Evolutionary conservation across 768 basidiomycete species (phyloP), one percentile per base, ranked within the genome.

Genomic region (Chalciporus sphaerocephalus): DNA sequence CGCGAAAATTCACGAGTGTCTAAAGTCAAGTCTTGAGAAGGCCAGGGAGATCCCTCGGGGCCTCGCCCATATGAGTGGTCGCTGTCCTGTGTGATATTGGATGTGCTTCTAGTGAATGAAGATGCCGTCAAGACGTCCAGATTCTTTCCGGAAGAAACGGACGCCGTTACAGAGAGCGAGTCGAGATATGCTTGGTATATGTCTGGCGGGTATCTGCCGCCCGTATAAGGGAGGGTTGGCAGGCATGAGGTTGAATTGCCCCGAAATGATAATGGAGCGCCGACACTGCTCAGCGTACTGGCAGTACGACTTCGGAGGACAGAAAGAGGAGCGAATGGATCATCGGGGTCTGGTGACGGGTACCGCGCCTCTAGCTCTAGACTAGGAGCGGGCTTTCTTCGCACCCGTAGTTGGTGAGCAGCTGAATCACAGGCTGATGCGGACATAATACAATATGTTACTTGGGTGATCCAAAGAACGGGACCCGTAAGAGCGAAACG

Each of bases 261-360:
- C 18, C 55, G 56, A 39, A 67, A 68, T 6, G 58, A 58, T 41
- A 59, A 50, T 11, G 65, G 63, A 16, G 63, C 48, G 27, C 52
- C 55, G 8, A 42, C 41, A 32, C 48, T 62, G 27, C 65, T 65
- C 38, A 71, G 62, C 15, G 68, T 65, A 16, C 69, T 70, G 51
- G 73, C 75, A 5, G 78, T 76, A 44, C 83, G 75, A 48, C 72
- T 76, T 40, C 85, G 78, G 21, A 87, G 71, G 20, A 79, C 78
- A 57, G 78, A 76, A 34, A 87, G 75, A 0, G 85, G 78, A 5
- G 80, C 84, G 51, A 86, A 86, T 2, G 85, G 85, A 59, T 87
- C 83, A 15, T 56, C 58, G 17, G 83, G 83, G 64, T 87, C 85
- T 23, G 83, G 83, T 2, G 69, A 63, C 5, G 85, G 85, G 60